A percentile compares a stretch with the other conserved stretches of the same genome.
These are phyloP conservation scores for Phaeodactylum tricornutum DNA, from an alignment of 108 stramenopile genomes.

Conservation along the genomic window DNA sequence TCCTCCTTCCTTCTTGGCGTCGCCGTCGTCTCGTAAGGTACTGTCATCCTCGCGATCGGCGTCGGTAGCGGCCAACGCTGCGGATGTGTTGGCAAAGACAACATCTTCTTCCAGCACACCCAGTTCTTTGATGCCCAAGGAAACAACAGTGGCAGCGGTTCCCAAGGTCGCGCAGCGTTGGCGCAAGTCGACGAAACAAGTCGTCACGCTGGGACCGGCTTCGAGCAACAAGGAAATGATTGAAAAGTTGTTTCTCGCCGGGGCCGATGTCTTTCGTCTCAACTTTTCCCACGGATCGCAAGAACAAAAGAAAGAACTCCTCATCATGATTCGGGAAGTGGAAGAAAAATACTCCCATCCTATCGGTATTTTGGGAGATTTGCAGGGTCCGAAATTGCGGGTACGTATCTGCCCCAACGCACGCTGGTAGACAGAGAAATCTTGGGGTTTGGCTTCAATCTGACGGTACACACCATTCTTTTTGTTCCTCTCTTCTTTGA, in stretches of 20 bases:
- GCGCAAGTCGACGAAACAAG: conserved; percentile 85
- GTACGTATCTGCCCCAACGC: conserved; percentile 15
- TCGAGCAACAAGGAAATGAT: conserved; percentile 83
- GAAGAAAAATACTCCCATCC: conserved; percentile 92
- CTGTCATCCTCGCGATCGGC: too few relatives aligned
- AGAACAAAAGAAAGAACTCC: conserved; percentile 88
- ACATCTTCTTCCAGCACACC: too few relatives aligned
- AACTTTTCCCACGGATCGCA: conserved; percentile 94
- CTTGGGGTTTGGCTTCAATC: background rate
- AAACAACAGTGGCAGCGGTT: conserved; percentile 33
- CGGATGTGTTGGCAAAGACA: too few relatives aligned
- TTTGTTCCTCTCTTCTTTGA: background rate
- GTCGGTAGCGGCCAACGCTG: too few relatives aligned
- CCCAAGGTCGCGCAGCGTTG: conserved; percentile 57
- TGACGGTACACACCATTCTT: background rate
- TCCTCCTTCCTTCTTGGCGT: too few relatives aligned
- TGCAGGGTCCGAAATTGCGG: conserved; percentile 94
- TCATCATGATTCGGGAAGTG: conserved; percentile 67
- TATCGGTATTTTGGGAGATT: conserved; percentile 88
- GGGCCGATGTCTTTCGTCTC: conserved; percentile 91
- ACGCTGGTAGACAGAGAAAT: background rate
- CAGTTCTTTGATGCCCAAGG: too few relatives aligned
- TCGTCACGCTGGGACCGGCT: conserved; percentile 90
- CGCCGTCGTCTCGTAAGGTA: too few relatives aligned
- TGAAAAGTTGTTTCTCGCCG: conserved; percentile 88